phyloP scores from a whole-genome alignment of 257 asterid genomes.

The Nicotiana noctiflora region DNA sequence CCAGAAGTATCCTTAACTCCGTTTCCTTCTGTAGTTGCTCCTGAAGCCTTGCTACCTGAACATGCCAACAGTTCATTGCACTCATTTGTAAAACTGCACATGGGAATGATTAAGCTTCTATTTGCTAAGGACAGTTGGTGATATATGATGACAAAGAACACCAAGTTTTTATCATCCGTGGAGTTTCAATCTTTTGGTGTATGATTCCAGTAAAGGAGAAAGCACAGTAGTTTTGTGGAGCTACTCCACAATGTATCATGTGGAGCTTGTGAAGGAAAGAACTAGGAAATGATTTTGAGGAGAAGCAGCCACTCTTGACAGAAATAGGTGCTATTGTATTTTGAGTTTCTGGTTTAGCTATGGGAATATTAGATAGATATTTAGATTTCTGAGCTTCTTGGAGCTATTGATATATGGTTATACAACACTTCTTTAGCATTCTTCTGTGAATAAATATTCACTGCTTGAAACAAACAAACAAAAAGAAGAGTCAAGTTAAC shows the following conservation, averaged over 20 bases:
- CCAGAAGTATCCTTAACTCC: conserved; percentile 64
- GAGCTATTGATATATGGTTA: background rate
- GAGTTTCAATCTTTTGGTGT: background rate
- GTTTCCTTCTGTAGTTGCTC: conserved; percentile 70
- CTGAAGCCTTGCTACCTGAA: conserved; percentile 66
- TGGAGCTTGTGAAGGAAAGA: background rate
- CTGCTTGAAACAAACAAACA: background rate
- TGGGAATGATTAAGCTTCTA: background rate
- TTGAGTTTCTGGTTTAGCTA: background rate
- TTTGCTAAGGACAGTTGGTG: background rate
- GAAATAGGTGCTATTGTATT: background rate
- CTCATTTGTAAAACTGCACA: background rate
- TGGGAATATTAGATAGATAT: background rate
- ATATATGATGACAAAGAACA: background rate
- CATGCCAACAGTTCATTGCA: conserved; percentile 5
- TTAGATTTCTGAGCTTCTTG: background rate
- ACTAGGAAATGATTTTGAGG: background rate
- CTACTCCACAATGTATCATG: background rate
- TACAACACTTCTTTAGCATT: background rate
- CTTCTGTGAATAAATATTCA: background rate
- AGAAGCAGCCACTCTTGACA: background rate
- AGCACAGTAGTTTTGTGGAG: background rate
- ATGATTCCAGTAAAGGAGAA: background rate
- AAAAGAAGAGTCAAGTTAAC: background rate
- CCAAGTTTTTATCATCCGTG: background rate